Base-by-base conservation (phyloP, 768 basidiomycete genomes). In the Agaricus sinodeliciosus region DNA sequence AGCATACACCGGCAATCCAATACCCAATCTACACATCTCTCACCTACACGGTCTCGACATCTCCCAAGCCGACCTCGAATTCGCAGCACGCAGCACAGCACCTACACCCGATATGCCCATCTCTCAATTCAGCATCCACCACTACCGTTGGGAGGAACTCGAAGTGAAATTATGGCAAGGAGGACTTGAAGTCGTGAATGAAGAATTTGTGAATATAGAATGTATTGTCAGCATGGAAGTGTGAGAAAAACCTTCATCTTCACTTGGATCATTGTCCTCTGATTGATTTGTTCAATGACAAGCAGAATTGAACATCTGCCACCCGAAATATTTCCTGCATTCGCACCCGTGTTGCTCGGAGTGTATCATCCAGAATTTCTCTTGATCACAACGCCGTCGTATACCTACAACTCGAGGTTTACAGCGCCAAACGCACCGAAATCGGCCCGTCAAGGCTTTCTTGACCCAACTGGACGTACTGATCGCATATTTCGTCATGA, bases 351-450 rank as follows among this genome's bases (percentile, higher is more conserved):
- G 46, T 68, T 94, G 12, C 76, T 95, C 11, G 90, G 91, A 0
- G 70, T 78, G 28, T 95, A 95, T 60, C 82, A 80, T 50, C 92
- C 93, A 0, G 73, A 74, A 25, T 62, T 85, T 40, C 73, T 92
- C 41, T 75, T 95, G 18, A 62, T 94, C 60, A 94, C 92, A 0
- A 95, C 92, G 0, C 92, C 91, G 0, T 89, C 87, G 2, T 93
- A 85, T 69, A 82, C 78, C 1, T 95, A 87, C 73, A 94, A 92
- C 57, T 75, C 73, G 16, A 80, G 84, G 1, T 92, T 90, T 70
- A 77, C 81, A 0, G 64, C 79, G 1, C 87, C 85, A 0, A 72
- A 68, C 35, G 64, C 67, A 0, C 67, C 68, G 4, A 63, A 72
- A 35, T 67, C 72, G 4, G 71, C 72, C 6, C 75, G 77, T 12